Conservation (phyloP, 1,284 basidiomycete species). For the Singerocomus inundabilis region DNA sequence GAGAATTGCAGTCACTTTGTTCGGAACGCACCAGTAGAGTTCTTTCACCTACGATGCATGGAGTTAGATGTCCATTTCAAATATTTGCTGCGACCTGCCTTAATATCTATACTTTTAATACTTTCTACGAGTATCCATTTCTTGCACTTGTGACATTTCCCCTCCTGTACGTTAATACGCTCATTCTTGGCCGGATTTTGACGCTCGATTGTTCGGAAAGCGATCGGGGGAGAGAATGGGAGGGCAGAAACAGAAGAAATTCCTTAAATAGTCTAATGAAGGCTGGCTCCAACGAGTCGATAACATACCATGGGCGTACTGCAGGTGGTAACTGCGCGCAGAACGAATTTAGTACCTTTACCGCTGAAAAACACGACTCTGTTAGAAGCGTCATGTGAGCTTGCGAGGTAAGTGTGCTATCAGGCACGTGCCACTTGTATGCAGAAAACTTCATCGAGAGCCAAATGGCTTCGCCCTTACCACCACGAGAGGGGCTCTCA, state of each 20-base stretch:
- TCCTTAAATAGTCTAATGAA: slow-evolving; percentile 37
- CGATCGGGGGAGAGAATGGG: slow-evolving; percentile 74
- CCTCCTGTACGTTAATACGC: slow-evolving; percentile 57
- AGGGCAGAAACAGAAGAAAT: slow-evolving; percentile 58
- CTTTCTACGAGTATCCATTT: slow-evolving; percentile 73
- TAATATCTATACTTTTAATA: slow-evolving; percentile 64
- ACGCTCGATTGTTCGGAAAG: slow-evolving; percentile 53
- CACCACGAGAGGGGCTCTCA: slow-evolving; percentile 59
- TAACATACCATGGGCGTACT: slow-evolving; percentile 68
- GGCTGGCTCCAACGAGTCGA: neutral
- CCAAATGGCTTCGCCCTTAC: slow-evolving; percentile 64
- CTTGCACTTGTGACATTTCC: slow-evolving; percentile 71
- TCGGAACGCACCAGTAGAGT: slow-evolving; percentile 58
- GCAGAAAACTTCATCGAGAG: slow-evolving; percentile 77
- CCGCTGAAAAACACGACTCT: slow-evolving; percentile 19
- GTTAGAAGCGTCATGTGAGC: slow-evolving; percentile 5
- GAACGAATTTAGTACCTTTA: slow-evolving; percentile 3
- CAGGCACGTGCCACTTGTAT: slow-evolving; percentile 63
- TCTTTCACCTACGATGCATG: slow-evolving; percentile 57
- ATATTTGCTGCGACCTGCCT: slow-evolving; percentile 42
- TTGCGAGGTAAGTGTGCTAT: neutral
- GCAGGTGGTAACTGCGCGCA: slow-evolving; percentile 67
- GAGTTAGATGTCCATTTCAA: neutral
- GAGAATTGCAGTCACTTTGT: neutral
- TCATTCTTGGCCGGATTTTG: slow-evolving; percentile 55